Evolutionary conservation across 1,284 basidiomycete genomes (phyloP).

Genomic region (Sparassis latifolia): DNA sequence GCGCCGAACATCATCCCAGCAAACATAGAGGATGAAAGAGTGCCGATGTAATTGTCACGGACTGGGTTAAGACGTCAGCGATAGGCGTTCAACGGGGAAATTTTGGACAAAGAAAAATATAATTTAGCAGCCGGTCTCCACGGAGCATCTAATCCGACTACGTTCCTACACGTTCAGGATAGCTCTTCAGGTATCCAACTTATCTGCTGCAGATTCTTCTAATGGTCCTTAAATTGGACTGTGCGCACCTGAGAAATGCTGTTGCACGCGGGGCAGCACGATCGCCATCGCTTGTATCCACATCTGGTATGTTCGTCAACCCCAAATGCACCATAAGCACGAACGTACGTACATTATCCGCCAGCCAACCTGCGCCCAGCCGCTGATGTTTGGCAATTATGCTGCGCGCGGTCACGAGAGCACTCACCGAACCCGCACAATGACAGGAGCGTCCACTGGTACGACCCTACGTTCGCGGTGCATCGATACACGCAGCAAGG

Average conservation of each 20-base stretch:
- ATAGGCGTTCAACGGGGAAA: background rate
- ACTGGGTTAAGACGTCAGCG: conserved; percentile 34
- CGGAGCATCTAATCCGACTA: background rate
- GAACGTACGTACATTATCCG: conserved; percentile 64
- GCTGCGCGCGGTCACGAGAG: background rate
- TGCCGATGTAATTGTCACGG: conserved; percentile 68
- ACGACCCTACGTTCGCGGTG: conserved; percentile 40
- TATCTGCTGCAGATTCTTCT: no score
- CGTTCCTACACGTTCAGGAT: no score
- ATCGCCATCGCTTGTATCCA: conserved; percentile 88
- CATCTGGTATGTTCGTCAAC: conserved; percentile 54
- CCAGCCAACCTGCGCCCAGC: conserved; percentile 61
- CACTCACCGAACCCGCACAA: conserved; percentile 80
- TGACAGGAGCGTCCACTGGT: conserved; percentile 77
- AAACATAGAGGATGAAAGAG: conserved; percentile 77
- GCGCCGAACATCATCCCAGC: conserved; percentile 97
- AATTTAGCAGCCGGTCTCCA: background rate
- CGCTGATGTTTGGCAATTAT: background rate
- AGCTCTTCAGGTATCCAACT: no score
- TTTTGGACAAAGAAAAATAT: background rate
- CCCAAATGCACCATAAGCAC: conserved; percentile 3
- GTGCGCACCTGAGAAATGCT: conserved; percentile 66
- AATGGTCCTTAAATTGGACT: background rate
- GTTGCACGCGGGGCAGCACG: conserved; percentile 87
- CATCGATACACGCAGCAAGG: conserved; percentile 6